Base-by-base conservation (phyloP, 257 asterid species). In the Avicennia marina region DNA sequence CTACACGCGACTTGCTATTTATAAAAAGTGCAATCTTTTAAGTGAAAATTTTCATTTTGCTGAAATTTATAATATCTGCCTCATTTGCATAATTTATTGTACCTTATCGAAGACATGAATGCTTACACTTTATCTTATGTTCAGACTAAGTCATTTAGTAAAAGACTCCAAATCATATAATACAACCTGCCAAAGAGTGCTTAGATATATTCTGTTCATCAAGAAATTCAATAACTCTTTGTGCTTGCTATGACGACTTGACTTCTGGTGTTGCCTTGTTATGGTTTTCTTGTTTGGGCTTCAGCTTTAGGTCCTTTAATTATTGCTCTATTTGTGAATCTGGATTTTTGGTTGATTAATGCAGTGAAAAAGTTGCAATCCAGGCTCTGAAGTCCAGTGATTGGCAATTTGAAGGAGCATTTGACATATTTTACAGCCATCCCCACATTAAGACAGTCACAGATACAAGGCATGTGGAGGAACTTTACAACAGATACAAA, bases 381-480 rank as follows among this genome's bases (percentile, higher is more conserved):
- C 97, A 89, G 74, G 78, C 96, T 63, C 66, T 93, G 69, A 93
- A 93, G 77, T 68, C 91, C 59, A 78, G 97, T 69, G 97, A 86
- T 60, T 93, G 97, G 97, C 93, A 86, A 64, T 83, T 89, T 66
- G 99, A 93, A 75, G 97, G 97, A 71, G 99, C 99, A 49, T 93
- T 93, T 60, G 96, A 93, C 63, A 59, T 80, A 47, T 93, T 86
- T 75, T 93, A 93, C 81, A 93, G 88, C 77, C 95, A 93, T 63
- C 80, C 95, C 26, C 90, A 84, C 10, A 21, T 72, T 56, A 93
- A 82, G 74, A 68, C 96, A 33, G 80, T 67, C 68, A 80, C 96
- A 58, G 96, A 89, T 70, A 73, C 95, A 9, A 89, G 95, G 77
- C 96, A 78, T 58, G 63, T 89, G 69, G 99, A 86, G 77, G 97